Percentiles rank a stretch among this genome's conserved stretches.
phyloP scores from a whole-genome alignment of 2,329 filamentous ascomycete genomes.

The Teratosphaeria viscida region DNA sequence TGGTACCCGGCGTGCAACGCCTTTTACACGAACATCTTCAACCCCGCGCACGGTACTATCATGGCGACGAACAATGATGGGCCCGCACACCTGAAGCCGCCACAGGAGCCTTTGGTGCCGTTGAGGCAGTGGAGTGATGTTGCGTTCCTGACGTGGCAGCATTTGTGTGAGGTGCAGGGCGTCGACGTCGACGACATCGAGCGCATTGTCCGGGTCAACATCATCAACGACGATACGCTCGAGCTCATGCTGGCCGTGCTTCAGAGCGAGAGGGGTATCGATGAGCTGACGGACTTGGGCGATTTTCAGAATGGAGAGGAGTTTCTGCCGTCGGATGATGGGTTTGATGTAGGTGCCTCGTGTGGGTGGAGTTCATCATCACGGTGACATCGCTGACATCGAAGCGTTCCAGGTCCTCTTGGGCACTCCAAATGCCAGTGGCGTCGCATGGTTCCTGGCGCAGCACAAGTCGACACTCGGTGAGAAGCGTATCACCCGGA shows the following conservation, averaged over 20 bases:
- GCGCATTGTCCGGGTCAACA: conserved; percentile 7
- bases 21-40: neutral
- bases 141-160: conserved; percentile 6
- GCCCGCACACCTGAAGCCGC: neutral
- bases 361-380: neutral
- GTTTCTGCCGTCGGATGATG: neutral
- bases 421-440: conserved; percentile 5
- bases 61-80: neutral
- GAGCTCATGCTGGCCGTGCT: conserved; percentile 4
- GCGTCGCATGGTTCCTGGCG: conserved; percentile 9
- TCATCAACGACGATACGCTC: conserved; percentile 7
- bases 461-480: conserved; percentile 5
- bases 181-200: neutral
- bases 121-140: conserved; percentile 8
- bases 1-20: neutral
- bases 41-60: neutral
- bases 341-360: neutral
- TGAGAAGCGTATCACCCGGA: conserved; percentile 5
- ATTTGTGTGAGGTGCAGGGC: conserved; percentile 1
- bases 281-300: neutral
- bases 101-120: conserved; percentile 1
- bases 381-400: neutral
- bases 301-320: neutral
- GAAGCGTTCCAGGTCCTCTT: conserved; percentile 1
- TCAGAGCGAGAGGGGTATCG: neutral